A percentile compares a stretch with the other conserved stretches of the same genome.
phyloP scores from a whole-genome alignment of 495 filamentous ascomycete genomes.

The Aspergillus heteromorphus region DNA sequence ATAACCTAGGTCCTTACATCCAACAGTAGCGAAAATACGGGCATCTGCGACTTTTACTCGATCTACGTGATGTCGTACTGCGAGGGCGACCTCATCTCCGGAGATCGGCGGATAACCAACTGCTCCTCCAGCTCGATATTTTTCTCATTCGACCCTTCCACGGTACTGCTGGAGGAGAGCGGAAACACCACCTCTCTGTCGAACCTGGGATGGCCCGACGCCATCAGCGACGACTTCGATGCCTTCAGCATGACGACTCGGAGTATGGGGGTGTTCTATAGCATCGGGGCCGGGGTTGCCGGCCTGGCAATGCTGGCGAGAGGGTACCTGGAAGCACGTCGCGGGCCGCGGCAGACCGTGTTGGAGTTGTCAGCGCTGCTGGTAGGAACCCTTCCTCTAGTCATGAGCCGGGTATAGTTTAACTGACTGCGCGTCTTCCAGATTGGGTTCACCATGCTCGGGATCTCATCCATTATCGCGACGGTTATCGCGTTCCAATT shows the following conservation, averaged over 20 bases:
- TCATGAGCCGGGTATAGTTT: not conserved
- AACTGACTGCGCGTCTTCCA: conserved; percentile 11
- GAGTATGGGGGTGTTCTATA: conserved; percentile 61
- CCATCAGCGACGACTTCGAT: conserved; percentile 56
- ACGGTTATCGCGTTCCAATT: conserved; percentile 56
- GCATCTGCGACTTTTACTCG: conserved; percentile 69
- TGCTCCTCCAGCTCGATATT: conserved; percentile 57
- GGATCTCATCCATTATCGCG: conserved; percentile 60
- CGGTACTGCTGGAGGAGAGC: conserved; percentile 49
- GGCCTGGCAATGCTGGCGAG: conserved; percentile 49
- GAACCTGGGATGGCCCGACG: conserved; percentile 56
- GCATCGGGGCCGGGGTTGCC: conserved; percentile 53
- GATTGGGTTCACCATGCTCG: conserved; percentile 43
- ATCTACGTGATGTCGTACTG: conserved; percentile 67
- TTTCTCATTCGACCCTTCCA: conserved; percentile 55
- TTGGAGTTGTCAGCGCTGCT: conserved; percentile 27
- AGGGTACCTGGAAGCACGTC: conserved; percentile 9
- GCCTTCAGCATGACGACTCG: conserved; percentile 41
- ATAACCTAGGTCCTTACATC: conserved; percentile 29
- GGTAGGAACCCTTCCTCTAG: conserved; percentile 23
- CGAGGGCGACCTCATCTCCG: conserved; percentile 48
- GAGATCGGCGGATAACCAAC: conserved; percentile 49
- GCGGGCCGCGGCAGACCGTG: conserved; percentile 13
- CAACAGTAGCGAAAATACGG: conserved; percentile 44
- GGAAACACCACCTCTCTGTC: conserved; percentile 47